Base-by-base conservation (phyloP, 108 stramenopile species). In the Cyclotella kingstonii region DNA sequence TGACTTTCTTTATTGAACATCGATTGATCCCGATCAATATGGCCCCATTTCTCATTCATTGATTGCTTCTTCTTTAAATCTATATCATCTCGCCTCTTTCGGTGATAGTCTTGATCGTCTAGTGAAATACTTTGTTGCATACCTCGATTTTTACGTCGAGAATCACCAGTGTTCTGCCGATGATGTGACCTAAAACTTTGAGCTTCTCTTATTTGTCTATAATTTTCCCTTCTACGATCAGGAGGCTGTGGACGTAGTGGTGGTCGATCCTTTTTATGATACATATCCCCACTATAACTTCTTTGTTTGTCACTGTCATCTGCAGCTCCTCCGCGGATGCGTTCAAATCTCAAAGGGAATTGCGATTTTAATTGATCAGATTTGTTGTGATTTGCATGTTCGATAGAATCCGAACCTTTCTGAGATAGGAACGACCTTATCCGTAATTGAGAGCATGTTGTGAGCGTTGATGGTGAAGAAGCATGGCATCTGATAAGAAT, bases 271-370 rank as follows among this genome's bases (percentile, higher is more conserved):
- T n/a, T n/a, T n/a, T n/a, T n/a, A 54, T 54, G 31, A 25, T 33
- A 27, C 23, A 10, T 40, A n/a, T 28, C 31, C 27, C 34, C 43
- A 36, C 21, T 18, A 55, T 7, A 36, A 38, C 30, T 52, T 17
- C 43, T n/a, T 5, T 36, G 31, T 12, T 19, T 33, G 19, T 29
- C 17, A 38, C 14, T 36, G 34, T 57, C 56, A 39, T 57, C 59
- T 46, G 41, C 40, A 26, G 43, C 59, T 14, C 59, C 59, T 1
- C 59, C 59, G 22, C 59, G 59, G 33, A 47, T 26, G 6, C n/a
- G n/a, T n/a, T n/a, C n/a, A n/a, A n/a, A n/a, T n/a, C n/a, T n/a
- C n/a, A n/a, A n/a, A n/a, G n/a, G n/a, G n/a, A n/a, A n/a, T n/a
- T n/a, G n/a, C n/a, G n/a, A n/a, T n/a, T 49, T 25, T 25, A 49